Evolutionary conservation across 2,329 filamentous ascomycete genomes (phyloP), one percentile per base, ranked within the genome.

Genomic region (Fusarium sp.): DNA sequence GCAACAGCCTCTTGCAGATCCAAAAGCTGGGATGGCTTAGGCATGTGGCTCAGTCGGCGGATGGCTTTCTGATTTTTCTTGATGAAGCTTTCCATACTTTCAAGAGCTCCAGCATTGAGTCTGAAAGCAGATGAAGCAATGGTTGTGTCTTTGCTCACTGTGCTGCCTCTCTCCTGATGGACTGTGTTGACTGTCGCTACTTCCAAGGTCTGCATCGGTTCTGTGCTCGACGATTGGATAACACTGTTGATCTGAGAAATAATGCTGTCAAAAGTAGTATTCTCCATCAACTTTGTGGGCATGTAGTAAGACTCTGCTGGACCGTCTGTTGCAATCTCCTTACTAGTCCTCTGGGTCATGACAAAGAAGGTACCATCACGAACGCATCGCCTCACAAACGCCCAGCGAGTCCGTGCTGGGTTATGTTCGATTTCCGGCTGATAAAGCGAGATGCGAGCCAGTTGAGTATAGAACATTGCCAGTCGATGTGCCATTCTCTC

Each of bases 401-500:
- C 79, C 84, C 85, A 87, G 6, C 85, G 76, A 0, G 84, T 82
- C 7, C 85, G 77, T 0, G 84, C 84, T 0, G 85, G 84, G 66
- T 86, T 86, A 22, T 77, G 78, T 72, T 87, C 85, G 7, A 87
- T 77, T 57, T 82, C 81, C 0, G 84, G 84, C 13, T 81, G 80
- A 63, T 86, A 86, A 9, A 87, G 78, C 0, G 83, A 84, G 63
- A 81, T 78, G 15, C 81, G 79, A 0, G 84, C 79, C 6, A 87
- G 77, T 60, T 84, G 83, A 9, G 80, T 77, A 64, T 87, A 87
- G 73, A 85, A 87, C 7, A 82, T 78, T 35, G 84, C 82, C 1
- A 87, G 74, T 0, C 84, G 76, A 47, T 82, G 82, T 0, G 84
- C 83, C 79, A 87, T 85, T 14, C 83, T 81, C 71, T 87, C 84